Base-by-base conservation (phyloP, 352 stramenopile genomes). In the Peronosclerospora sorghi region DNA sequence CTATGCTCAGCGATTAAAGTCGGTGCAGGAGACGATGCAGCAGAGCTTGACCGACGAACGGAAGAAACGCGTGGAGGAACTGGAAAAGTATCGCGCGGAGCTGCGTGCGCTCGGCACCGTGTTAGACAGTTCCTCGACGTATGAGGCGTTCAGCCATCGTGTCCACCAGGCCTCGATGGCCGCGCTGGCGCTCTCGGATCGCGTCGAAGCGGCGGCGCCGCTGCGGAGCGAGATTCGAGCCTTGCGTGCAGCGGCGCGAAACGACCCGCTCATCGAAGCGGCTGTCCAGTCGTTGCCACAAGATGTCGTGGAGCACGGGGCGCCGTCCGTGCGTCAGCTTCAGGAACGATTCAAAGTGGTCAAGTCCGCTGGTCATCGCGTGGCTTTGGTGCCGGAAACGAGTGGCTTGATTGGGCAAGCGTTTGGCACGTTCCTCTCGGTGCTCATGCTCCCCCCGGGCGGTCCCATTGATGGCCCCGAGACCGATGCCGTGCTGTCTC, bases 341-440 rank as follows among this genome's bases (percentile, higher is more conserved):
- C 75, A 91, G 59, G 73, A 87, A 39, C 78, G 78, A 41, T 91
- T 91, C 52, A 80, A 79, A 35, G 72, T 76, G 14, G 78, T 91
- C 34, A 84, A 83, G 51, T 74, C 69, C 35, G 67, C 80, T 12
- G 76, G 71, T 17, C 73, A 79, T 32, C 75, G 74, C 30, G 67
- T 75, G 8, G 64, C 75, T 15, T 66, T 91, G 30, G 65, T 86
- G 35, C 73, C 78, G 2, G 73, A 84, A 34, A 67, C 69, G 39
- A 79, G 67, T 35, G 75, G 78, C 3, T 73, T 91, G 19, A 47
- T 82, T 6, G 75, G 78, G 8, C 78, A 91, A 51, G 50, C 81
- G 19, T 86, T 88, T 50, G 73, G 71, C 23, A 64, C 59, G 2
- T 75, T 67, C 17, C 54, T 91, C 26, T 85, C 75, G 32, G 69